Conservation (phyloP, 2,329 filamentous ascomycete species). For the Didymosphaeria variabile region DNA sequence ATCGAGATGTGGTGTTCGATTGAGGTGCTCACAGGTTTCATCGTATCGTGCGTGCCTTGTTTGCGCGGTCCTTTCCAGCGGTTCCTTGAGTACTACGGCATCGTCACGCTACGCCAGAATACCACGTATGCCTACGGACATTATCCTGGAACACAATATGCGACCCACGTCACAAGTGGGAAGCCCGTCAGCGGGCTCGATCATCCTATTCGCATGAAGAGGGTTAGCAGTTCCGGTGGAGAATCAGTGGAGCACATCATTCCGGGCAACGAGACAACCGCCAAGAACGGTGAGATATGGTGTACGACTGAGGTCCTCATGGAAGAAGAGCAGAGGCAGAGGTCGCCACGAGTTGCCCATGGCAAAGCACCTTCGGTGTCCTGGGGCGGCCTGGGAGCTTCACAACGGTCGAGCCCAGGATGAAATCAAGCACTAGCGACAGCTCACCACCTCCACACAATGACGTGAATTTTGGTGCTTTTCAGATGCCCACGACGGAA, state of each 20-base stretch:
- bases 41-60: conserved; percentile 30
- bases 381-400: not conserved
- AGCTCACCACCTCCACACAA: too few relatives aligned
- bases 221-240: not conserved
- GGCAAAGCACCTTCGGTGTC: not conserved
- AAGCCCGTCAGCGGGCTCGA: not conserved
- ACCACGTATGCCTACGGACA: conserved; percentile 15
- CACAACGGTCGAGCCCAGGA: not conserved
- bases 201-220: conserved; percentile 11
- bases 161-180: conserved; percentile 6
- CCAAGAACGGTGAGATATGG: conserved; percentile 10
- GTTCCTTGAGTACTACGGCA: conserved; percentile 23
- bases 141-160: conserved; percentile 7
- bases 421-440: not conserved
- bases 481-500: not conserved
- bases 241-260: conserved; percentile 10
- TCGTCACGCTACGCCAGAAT: conserved; percentile 14
- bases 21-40: conserved; percentile 29
- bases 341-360: not conserved
- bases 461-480: not conserved
- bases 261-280: not conserved
- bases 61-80: conserved; percentile 30
- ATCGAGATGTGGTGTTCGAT: conserved; percentile 29
- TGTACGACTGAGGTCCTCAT: conserved; percentile 14
- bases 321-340: conserved; percentile 6